Percentiles rank a stretch among this genome's conserved stretches.
phyloP scores from a whole-genome alignment of 768 basidiomycete genomes.

The Suillus weaverae region DNA sequence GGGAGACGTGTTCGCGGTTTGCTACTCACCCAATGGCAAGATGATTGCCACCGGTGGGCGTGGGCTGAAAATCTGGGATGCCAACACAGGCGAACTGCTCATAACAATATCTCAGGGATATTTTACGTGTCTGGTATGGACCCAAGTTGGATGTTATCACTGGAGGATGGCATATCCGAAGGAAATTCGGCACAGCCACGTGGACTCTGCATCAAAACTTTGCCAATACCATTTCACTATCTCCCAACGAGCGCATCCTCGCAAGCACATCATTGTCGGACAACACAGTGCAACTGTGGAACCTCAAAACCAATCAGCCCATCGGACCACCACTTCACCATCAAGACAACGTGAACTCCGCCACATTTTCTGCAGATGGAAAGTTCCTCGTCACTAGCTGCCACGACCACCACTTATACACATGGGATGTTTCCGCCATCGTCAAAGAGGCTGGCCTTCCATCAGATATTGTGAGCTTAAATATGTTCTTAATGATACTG shows the following conservation, averaged over 20 bases:
- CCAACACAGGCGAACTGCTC: background rate
- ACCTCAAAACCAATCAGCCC: background rate
- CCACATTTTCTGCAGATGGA: background rate
- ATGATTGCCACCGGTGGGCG: background rate
- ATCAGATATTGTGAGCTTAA: background rate
- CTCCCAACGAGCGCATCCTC: background rate
- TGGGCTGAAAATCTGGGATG: background rate
- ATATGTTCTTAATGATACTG: background rate
- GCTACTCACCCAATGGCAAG: background rate
- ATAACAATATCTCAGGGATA: background rate
- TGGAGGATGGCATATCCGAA: too few species aligned
- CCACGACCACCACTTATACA: background rate
- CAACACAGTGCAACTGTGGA: background rate
- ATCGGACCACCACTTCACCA: background rate
- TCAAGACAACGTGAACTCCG: background rate
- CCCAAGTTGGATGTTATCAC: background rate
- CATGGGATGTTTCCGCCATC: background rate
- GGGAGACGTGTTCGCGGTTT: background rate
- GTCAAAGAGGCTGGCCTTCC: background rate
- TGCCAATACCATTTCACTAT: background rate
- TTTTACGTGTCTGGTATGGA: background rate
- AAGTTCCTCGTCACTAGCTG: background rate
- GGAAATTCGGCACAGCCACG: background rate
- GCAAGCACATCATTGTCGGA: background rate
- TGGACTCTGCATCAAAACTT: too few species aligned